These are phyloP conservation scores for Termitomyces sp. DNA, from an alignment of 768 basidiomycete species.

Conservation along the genomic window DNA sequence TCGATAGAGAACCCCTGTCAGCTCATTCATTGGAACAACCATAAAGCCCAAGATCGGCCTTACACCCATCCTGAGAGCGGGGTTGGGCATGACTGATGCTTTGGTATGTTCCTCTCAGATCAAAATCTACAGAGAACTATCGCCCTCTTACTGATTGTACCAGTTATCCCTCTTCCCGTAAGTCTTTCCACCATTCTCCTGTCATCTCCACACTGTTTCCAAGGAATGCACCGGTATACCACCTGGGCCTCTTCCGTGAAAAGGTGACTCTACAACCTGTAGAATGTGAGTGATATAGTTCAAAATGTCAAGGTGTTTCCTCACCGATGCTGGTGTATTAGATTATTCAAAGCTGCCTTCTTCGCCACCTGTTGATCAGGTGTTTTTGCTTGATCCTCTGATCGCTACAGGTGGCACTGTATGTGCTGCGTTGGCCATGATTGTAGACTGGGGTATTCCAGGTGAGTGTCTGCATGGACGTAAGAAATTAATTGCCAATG, in stretches of 20 bases:
- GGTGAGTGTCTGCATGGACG: slow-evolving; percentile 31
- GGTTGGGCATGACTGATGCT: slow-evolving; percentile 90
- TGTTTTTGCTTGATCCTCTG: slow-evolving; percentile 88
- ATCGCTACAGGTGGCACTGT: slow-evolving; percentile 95
- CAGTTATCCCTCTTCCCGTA: slow-evolving; percentile 79
- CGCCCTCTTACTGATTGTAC: slow-evolving; percentile 1
- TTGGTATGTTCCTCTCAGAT: slow-evolving; percentile 33
- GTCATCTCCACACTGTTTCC: background rate
- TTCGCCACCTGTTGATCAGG: slow-evolving; percentile 67
- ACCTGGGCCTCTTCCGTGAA: slow-evolving; percentile 86
- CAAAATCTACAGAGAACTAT: background rate
- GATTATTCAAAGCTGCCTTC: slow-evolving; percentile 90
- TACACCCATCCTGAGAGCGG: slow-evolving; percentile 89
- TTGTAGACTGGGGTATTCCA: slow-evolving; percentile 77
- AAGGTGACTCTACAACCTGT: slow-evolving; percentile 86
- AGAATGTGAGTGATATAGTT: slow-evolving; percentile 55
- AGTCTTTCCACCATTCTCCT: slow-evolving; percentile 18
- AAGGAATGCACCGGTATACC: slow-evolving; percentile 81
- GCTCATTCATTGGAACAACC: slow-evolving; percentile 66
- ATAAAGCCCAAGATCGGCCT: slow-evolving; percentile 80
- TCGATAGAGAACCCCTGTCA: slow-evolving; percentile 73
- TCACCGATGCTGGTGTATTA: slow-evolving; percentile 21
- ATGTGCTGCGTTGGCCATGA: slow-evolving; percentile 81
- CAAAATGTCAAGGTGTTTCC: background rate
- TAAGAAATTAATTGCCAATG: slow-evolving; percentile 1